Base-by-base conservation (phyloP, 257 asterid species). In the Rehmannia glutinosa region DNA sequence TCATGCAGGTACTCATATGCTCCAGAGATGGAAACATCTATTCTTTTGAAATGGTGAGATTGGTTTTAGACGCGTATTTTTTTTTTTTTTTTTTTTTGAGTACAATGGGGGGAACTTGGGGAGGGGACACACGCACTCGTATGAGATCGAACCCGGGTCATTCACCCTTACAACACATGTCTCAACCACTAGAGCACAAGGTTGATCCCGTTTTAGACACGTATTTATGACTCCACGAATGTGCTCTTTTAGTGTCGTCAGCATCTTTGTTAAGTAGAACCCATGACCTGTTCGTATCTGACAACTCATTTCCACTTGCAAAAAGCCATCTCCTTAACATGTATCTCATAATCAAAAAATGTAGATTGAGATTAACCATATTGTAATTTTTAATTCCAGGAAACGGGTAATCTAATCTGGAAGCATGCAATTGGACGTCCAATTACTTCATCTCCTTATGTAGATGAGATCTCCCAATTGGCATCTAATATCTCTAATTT, bases 21-120 rank as follows among this genome's bases (percentile, higher is more conserved):
- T 89, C 91, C 57, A 87, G 97, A 83, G 96, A 87, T 76, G 93
- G 98, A 75, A 78, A 73, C 76, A 73, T 89, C 56, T 92, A 89
- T 76, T 89, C 98, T 59, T 83, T 89, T 73, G 86, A 81, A 67
- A 73, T 77, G 96, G 96, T 90, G 81, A 64, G 80, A 67, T 28
- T 32, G 5, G 19, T 55, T 28, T 45, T 71, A 35, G 61, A 27
- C 25, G 10, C n/a, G 17, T 61, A 15, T n/a, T 30, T 36, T 4
- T 5, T 32, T 32, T 32, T 32, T 3, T 32, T 8, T 32, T 32
- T 3, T n/a, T n/a, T n/a, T n/a, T n/a, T n/a, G n/a, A n/a, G n/a
- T n/a, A n/a, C n/a, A n/a, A n/a, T n/a, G n/a, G n/a, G n/a, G n/a
- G n/a, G n/a, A n/a, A n/a, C n/a, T n/a, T n/a, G n/a, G n/a, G n/a